These are phyloP conservation scores for Arabidopsis lyrata DNA, from an alignment of 441 rosid species.

Conservation along the genomic window DNA sequence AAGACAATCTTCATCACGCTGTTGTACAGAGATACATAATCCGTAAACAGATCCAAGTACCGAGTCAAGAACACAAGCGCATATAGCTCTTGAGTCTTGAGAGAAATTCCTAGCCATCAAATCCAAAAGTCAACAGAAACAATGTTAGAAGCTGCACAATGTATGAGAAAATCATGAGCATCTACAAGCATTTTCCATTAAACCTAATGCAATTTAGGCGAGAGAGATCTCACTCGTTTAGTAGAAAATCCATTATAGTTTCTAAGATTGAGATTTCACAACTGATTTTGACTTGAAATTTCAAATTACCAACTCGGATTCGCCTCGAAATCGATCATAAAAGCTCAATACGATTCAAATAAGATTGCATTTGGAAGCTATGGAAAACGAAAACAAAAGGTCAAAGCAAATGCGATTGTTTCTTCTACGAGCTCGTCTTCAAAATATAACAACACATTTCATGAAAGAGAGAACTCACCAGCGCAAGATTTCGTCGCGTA, in stretches of 20 bases:
- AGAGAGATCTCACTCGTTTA: constrained; percentile 22
- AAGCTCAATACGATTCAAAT: background rate
- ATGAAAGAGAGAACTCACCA: constrained; percentile 51
- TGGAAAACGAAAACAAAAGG: constrained; percentile 6
- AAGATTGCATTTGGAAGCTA: constrained; percentile 21
- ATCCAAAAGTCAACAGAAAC: constrained; percentile 27
- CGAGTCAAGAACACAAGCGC: constrained; percentile 85
- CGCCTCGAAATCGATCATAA: background rate
- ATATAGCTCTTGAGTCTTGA: constrained; percentile 93
- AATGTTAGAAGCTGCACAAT: background rate
- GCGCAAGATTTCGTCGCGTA: constrained; percentile 95
- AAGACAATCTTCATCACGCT: constrained; percentile 89
- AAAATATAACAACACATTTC: background rate
- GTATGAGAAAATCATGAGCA: constrained; percentile 5
- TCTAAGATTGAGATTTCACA: constrained; percentile 22
- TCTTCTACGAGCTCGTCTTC: constrained; percentile 21
- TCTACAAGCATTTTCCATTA: background rate
- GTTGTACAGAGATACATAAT: constrained; percentile 79
- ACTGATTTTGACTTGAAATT: constrained; percentile 28
- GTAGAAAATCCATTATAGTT: constrained; percentile 2
- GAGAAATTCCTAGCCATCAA: constrained; percentile 68
- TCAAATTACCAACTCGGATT: constrained; percentile 12
- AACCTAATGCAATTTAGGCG: constrained; percentile 2
- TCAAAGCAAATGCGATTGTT: constrained; percentile 36
- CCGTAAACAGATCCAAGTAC: constrained; percentile 85